A percentile compares a stretch with the other conserved stretches of the same genome.
These are phyloP conservation scores for Orbilia blumenaviensis DNA, from an alignment of 2,329 filamentous ascomycete genomes.

Conservation along the genomic window DNA sequence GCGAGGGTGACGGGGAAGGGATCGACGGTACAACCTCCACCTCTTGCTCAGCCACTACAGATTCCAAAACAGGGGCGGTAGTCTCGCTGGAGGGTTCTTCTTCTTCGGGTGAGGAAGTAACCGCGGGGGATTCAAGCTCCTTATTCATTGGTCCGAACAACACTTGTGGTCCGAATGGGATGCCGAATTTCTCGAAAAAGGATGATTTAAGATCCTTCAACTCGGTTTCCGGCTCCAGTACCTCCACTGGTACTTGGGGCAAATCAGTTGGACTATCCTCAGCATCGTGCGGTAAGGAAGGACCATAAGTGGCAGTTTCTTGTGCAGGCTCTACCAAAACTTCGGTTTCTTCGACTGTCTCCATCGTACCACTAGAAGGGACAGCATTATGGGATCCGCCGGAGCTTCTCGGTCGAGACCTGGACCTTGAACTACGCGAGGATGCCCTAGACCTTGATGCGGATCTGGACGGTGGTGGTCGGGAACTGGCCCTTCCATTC, in stretches of 20 bases:
- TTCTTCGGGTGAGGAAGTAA: neutral
- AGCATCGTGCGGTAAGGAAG: neutral
- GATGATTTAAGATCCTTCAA: neutral
- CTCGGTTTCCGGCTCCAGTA: neutral
- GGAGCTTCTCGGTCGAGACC: slow-evolving; percentile 27
- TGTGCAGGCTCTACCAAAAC: neutral
- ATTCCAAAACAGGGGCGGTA: neutral
- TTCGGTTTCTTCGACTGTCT: slow-evolving; percentile 9
- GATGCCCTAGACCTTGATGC: slow-evolving; percentile 6
- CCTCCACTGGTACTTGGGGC: neutral
- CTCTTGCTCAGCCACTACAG: neutral
- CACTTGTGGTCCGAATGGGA: slow-evolving; percentile 7
- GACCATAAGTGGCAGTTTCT: slow-evolving; percentile 1
- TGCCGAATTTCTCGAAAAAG: slow-evolving; percentile 11
- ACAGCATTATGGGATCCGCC: slow-evolving; percentile 3
- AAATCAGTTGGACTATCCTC: neutral
- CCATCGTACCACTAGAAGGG: slow-evolving; percentile 1
- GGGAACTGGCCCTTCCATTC: slow-evolving; percentile 29
- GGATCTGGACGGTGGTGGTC: slow-evolving; percentile 16
- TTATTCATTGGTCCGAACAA: neutral
- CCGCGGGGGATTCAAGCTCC: neutral
- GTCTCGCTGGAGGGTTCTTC: neutral
- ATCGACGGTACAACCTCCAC: neutral
- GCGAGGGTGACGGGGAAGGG: neutral
- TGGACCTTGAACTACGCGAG: slow-evolving; percentile 17